Base-by-base conservation (phyloP, 768 basidiomycete genomes). In the Agrocybe praecox region DNA sequence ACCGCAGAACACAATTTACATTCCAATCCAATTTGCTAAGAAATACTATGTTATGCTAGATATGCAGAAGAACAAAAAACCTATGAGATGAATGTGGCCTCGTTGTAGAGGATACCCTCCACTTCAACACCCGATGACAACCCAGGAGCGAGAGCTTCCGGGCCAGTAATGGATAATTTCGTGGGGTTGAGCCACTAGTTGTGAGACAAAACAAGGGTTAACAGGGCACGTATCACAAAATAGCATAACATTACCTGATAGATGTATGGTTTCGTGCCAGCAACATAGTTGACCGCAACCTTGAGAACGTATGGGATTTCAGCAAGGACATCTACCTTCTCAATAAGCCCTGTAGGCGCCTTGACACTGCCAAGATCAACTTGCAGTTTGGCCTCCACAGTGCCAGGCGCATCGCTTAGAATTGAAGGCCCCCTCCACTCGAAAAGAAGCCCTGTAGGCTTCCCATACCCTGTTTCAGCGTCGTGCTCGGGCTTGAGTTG, bases 281-380 rank as follows among this genome's bases (percentile, higher is more conserved):
- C 87, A 34, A 94, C 94, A 65, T 96, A 96, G 67, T 89, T 93
- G 62, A 99, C 87, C 59, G 94, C 89, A 72, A 94, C 86, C 78
- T 94, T 94, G 70, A 99, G 75, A 53, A 96, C 86, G 58, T 89
- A 87, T 11, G 97, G 97, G 61, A 97, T 92, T 76, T 99, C 96
- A 6, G 91, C 95, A 9, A 99, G 82, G 2, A 98, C 87, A 66
- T 99, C 95, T 23, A 98, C 92, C 73, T 96, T 95, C 72, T 94
- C 92, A 49, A 96, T 81, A 62, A 97, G 75, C 0, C 93, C 94
- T 36, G 84, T 85, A 14, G 86, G 85, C n/a, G 74, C 69, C 53
- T 75, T 71, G 23, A 83, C 73, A 49, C 74, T 69, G 22, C 91
- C 88, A 45, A 94, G 72, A 55, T 87, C 82, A 32, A 81, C 74